Evolutionary conservation across 257 asterid genomes (phyloP), one percentile per base, ranked within the genome.

Genomic region (Lantana camara): DNA sequence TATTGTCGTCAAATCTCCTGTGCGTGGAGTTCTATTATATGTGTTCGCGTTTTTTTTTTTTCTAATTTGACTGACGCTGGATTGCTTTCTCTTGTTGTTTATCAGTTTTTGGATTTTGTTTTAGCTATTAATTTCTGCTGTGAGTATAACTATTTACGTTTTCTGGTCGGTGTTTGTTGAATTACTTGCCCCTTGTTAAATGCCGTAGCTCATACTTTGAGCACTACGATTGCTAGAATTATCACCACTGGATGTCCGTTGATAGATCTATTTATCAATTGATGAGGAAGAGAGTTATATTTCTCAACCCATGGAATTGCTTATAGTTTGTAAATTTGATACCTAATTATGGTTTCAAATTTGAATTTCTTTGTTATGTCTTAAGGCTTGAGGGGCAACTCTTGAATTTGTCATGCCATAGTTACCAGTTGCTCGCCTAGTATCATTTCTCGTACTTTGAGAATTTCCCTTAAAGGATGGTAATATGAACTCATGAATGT

Each of bases 1-100:
- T 66, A 71, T 82, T 49, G 70, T 84, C 16, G 85, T 87, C 64
- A 87, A 84, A 73, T 84, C 87, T 22, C 67, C 95, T 4, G 95
- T 87, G 71, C 69, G 89, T 77, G 8, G 15, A 32, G 14, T 44
- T 50, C 54, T 12, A 12, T 73, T 9, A 22, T n/a, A n/a, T n/a
- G 49, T 41, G 1, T 41, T 1, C 12, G n/a, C n/a, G 4, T 41
- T 41, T 41, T 23, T 70, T 11, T 16, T 32, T 69, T 69, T 34
- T 48, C 15, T 44, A 80, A 57, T 65, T 46, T 58, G 52, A 14
- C 17, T 30, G 47, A 66, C 32, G 71, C 82, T 35, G 63, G 59
- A 14, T 24, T 24, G 58, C 38, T 23, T 23, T 52, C 12, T 50
- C 5, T 41, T 41, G 46, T 41, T 41, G 20, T 20, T 46, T 37